A percentile compares a stretch with the other conserved stretches of the same genome.
Evolutionary conservation across 139 green algal genomes (phyloP).

Genomic region (Yamagishiella unicocca): DNA sequence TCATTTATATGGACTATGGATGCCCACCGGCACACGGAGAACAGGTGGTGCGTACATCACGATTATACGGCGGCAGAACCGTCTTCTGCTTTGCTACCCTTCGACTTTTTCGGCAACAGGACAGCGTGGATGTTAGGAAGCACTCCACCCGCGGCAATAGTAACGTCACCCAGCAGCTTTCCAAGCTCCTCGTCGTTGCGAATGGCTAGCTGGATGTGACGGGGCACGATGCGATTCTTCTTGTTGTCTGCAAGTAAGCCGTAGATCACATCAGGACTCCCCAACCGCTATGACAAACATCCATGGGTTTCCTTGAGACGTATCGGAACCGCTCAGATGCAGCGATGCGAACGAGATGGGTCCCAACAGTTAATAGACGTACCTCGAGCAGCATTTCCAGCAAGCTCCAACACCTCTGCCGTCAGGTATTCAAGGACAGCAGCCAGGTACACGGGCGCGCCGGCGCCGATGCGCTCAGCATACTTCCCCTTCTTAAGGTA

Average conservation of each 20-base stretch:
- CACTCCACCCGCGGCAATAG: constrained; percentile 19
- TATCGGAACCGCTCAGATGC: too few relatives aligned
- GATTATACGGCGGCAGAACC: constrained; percentile 1
- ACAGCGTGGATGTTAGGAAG: constrained; percentile 26
- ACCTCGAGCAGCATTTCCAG: constrained; percentile 45
- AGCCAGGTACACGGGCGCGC: constrained; percentile 69
- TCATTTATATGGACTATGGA: too few relatives aligned
- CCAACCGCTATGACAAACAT: too few relatives aligned
- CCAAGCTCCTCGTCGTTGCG: constrained; percentile 93
- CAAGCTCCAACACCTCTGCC: constrained; percentile 74
- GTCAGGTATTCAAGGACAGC: constrained; percentile 67
- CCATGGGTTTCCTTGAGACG: too few relatives aligned
- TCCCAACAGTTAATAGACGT: too few relatives aligned
- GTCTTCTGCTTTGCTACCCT: constrained; percentile 22
- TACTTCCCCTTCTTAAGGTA: constrained; percentile 89
- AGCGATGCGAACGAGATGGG: too few relatives aligned
- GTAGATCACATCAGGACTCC: too few relatives aligned
- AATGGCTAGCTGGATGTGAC: constrained; percentile 91
- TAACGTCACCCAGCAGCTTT: constrained; percentile 68
- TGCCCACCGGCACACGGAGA: background rate
- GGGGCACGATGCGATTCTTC: constrained; percentile 48
- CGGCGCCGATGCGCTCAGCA: constrained; percentile 69
- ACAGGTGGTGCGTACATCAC: background rate
- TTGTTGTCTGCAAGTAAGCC: constrained; percentile 10
- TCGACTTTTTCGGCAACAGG: constrained; percentile 18